Percentiles rank a stretch among this genome's conserved stretches.
phyloP scores from a whole-genome alignment of 768 basidiomycete species.

The Kwoniella mangroviensis region DNA sequence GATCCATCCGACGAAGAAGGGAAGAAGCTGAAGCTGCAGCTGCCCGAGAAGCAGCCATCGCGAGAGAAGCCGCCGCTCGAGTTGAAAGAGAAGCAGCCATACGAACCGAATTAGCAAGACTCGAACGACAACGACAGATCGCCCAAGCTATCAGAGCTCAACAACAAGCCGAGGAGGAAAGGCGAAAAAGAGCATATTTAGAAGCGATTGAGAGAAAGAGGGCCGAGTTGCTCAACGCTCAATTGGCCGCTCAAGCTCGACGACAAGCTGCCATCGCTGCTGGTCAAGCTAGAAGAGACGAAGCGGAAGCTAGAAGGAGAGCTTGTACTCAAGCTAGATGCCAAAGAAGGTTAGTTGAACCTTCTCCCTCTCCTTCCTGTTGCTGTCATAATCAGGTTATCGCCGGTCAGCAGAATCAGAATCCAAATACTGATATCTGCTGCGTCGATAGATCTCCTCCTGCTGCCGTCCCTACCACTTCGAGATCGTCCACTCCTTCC shows the following conservation, averaged over 20 bases:
- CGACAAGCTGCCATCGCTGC: conserved; percentile 14
- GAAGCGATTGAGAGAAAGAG: conserved; percentile 16
- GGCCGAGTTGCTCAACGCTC: conserved; percentile 4
- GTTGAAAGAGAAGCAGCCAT: conserved; percentile 32
- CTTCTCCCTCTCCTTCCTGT: conserved; percentile 15
- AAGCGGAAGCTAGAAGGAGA: conserved; percentile 7
- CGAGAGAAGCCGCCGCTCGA: conserved; percentile 23
- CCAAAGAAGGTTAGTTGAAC: conserved; percentile 29
- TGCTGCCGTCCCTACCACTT: conserved; percentile 1
- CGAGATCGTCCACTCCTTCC: conserved; percentile 7
- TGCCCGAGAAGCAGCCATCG: conserved; percentile 22
- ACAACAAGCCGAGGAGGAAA: conserved; percentile 20
- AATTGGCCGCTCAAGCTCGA: conserved; percentile 9
- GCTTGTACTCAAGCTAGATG: conserved; percentile 12
- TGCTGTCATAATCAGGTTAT: background rate
- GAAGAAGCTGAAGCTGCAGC: conserved; percentile 31
- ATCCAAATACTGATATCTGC: conserved; percentile 8
- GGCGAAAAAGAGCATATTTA: conserved; percentile 7
- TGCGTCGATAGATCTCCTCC: conserved; percentile 16
- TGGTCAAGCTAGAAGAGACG: conserved; percentile 4
- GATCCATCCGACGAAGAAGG: conserved; percentile 40
- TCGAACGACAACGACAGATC: conserved; percentile 18
- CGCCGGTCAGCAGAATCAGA: no score
- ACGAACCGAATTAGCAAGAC: conserved; percentile 18
- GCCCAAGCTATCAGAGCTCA: conserved; percentile 12